A percentile compares a stretch with the other conserved stretches of the same genome.
phyloP scores from a whole-genome alignment of 345 rosid genomes.

The Salix suchowensis region DNA sequence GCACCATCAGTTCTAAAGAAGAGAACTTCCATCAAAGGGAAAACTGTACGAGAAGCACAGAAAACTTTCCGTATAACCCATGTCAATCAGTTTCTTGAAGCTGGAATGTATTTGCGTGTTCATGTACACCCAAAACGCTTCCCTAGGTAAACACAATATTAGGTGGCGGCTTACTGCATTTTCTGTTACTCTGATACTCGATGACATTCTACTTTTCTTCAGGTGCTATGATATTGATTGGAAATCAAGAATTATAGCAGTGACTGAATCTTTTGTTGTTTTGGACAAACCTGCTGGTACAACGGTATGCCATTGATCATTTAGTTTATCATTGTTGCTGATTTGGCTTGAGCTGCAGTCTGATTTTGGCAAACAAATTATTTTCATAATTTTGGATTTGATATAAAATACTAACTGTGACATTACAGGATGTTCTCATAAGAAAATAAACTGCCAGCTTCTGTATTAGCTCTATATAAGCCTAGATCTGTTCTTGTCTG shows the following conservation, averaged over 20 bases:
- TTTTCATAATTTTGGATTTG: no score
- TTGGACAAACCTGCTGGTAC: constrained; percentile 96
- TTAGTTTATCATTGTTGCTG: background rate
- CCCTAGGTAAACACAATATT: constrained; percentile 51
- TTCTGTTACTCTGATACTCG: background rate
- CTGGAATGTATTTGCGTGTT: constrained; percentile 79
- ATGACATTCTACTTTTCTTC: constrained; percentile 12
- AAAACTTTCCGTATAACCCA: constrained; percentile 73
- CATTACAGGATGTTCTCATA: no score
- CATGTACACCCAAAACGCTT: constrained; percentile 93
- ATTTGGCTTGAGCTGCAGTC: background rate
- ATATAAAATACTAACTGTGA: no score
- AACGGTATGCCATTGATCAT: constrained; percentile 50
- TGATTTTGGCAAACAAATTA: background rate
- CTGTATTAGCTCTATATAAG: background rate
- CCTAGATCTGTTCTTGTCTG: background rate
- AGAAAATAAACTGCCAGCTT: background rate
- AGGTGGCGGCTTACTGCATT: background rate
- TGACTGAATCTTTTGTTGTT: constrained; percentile 69
- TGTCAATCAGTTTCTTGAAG: constrained; percentile 57
- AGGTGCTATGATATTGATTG: constrained; percentile 93
- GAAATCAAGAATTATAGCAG: constrained; percentile 70
- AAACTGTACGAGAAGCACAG: constrained; percentile 85
- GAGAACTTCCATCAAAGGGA: constrained; percentile 74
- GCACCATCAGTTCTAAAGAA: constrained; percentile 55